Conservation (phyloP, 805 yeast species). For the Hanseniaspora pseudoguilliermondii region DNA sequence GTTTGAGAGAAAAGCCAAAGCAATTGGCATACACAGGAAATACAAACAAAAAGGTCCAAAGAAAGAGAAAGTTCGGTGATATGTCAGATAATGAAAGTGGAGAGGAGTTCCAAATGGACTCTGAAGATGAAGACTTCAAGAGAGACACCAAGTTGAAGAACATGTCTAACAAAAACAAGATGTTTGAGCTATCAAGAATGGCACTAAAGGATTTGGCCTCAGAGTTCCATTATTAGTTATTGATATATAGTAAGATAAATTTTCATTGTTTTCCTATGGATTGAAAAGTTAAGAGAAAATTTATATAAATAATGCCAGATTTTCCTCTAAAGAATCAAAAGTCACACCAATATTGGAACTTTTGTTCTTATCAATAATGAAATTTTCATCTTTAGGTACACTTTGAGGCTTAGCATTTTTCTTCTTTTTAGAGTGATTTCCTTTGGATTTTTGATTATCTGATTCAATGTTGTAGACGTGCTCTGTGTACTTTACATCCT, state of each 20-base stretch:
- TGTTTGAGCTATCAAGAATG: slow-evolving; percentile 63
- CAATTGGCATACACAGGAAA: slow-evolving; percentile 37
- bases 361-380: slow-evolving; percentile 21
- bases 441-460: background rate
- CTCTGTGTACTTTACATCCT: slow-evolving; percentile 25
- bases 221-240: slow-evolving; percentile 48
- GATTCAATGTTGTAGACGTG: background rate
- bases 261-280: background rate
- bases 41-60: slow-evolving; percentile 18
- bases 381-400: background rate
- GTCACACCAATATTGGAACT: slow-evolving; percentile 17
- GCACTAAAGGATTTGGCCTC: slow-evolving; percentile 50
- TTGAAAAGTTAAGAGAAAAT: background rate
- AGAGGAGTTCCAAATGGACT: slow-evolving; percentile 14
- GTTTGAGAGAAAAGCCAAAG: slow-evolving; percentile 87
- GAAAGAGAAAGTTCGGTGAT: slow-evolving; percentile 17
- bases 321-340: slow-evolving; percentile 9
- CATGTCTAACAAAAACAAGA: slow-evolving; percentile 57
- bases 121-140: slow-evolving; percentile 26
- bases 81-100: slow-evolving; percentile 11
- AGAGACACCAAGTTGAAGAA: slow-evolving; percentile 35
- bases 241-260: background rate
- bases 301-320: slow-evolving; percentile 6
- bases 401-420: background rate
- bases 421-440: background rate